Conservation (phyloP, 2,329 filamentous ascomycete species). For the Calonectria hongkongensis region DNA sequence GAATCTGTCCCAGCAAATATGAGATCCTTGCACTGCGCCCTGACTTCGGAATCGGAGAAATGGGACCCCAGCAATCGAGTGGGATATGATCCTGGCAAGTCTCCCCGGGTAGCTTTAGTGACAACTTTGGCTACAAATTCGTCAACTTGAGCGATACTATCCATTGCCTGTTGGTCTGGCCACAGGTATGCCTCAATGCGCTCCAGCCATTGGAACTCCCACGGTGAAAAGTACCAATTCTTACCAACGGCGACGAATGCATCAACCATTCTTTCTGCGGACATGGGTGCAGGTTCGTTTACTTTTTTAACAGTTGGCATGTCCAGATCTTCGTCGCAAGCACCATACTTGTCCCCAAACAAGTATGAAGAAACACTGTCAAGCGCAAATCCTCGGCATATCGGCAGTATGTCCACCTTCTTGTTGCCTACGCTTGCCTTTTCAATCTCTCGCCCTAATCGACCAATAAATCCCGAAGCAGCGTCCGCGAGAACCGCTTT, state of each 20-base stretch:
- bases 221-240: slow-evolving; percentile 19
- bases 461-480: slow-evolving; percentile 1
- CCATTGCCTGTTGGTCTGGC: slow-evolving; percentile 8
- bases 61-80: slow-evolving; percentile 6
- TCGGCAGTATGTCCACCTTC: slow-evolving; percentile 44
- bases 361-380: slow-evolving; percentile 73
- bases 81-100: slow-evolving; percentile 15
- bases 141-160: slow-evolving; percentile 14
- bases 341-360: slow-evolving; percentile 68
- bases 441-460: neutral
- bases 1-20: slow-evolving; percentile 74
- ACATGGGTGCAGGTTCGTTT: slow-evolving; percentile 21
- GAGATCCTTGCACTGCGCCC: slow-evolving; percentile 71
- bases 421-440: neutral
- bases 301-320: neutral
- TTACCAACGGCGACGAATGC: slow-evolving; percentile 69
- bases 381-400: slow-evolving; percentile 66
- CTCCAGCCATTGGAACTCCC: slow-evolving; percentile 15
- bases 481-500: neutral
- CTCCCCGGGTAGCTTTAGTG: slow-evolving; percentile 1
- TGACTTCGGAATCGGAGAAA: slow-evolving; percentile 58
- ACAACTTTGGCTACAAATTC: slow-evolving; percentile 1
- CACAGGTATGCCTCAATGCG: neutral
- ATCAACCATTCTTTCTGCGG: slow-evolving; percentile 66
- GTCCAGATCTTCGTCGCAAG: slow-evolving; percentile 27